Evolutionary conservation across 768 basidiomycete species (phyloP).

Genomic region (Termitomyces titanicus): DNA sequence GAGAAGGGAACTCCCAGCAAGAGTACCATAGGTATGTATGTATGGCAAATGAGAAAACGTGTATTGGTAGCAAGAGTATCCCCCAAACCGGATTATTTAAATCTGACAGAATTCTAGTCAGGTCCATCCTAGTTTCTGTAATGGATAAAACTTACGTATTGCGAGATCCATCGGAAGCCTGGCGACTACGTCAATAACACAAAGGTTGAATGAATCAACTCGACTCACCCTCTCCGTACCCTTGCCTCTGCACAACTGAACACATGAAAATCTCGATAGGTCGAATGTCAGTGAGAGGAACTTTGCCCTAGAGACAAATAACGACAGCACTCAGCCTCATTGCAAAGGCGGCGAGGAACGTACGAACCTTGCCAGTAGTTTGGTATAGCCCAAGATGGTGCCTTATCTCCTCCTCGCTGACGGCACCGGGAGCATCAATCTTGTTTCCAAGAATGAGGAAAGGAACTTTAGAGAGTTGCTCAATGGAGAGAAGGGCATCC

Average conservation of each 20-base stretch:
- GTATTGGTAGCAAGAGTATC: constrained; percentile 4
- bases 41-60: neutral
- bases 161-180: constrained; percentile 95
- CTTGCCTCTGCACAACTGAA: constrained; percentile 98
- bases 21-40: constrained; percentile 5
- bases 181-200: constrained; percentile 6
- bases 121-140: neutral
- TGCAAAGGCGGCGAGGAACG: neutral
- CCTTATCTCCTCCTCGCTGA: constrained; percentile 95
- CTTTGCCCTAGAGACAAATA: constrained; percentile 75
- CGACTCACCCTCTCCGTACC: constrained; percentile 87
- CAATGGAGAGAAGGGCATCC: constrained; percentile 92
- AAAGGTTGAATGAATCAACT: neutral
- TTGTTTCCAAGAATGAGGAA: constrained; percentile 99
- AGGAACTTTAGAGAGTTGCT: constrained; percentile 92
- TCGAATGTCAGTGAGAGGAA: constrained; percentile 92
- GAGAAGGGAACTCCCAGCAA: constrained; percentile 4
- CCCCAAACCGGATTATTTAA: constrained; percentile 20
- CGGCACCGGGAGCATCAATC: constrained; percentile 97
- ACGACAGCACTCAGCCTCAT: neutral
- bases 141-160: constrained; percentile 71
- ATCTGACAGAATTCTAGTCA: constrained; percentile 25
- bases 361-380: constrained; percentile 94
- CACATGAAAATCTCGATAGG: constrained; percentile 99
- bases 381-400: constrained; percentile 95